A percentile compares a stretch with the other conserved stretches of the same genome.
Evolutionary conservation across 1,139 yeast species (phyloP).

Genomic region (Hyphopichia fennica): DNA sequence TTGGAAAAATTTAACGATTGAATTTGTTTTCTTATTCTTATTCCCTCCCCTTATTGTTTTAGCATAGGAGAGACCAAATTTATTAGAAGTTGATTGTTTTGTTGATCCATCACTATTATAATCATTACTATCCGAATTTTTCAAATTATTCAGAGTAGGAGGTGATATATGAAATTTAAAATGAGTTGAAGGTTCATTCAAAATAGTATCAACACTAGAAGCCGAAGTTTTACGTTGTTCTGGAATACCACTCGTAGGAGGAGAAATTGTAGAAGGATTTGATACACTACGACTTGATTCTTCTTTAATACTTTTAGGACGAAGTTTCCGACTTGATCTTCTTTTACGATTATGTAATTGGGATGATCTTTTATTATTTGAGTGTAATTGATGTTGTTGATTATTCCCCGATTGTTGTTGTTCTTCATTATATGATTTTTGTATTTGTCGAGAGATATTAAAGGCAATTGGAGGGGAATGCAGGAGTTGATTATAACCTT

Average conservation of each 20-base stretch:
- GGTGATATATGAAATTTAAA: background rate
- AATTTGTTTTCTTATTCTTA: slow-evolving; percentile 6
- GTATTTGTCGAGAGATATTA: slow-evolving; percentile 24
- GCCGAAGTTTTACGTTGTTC: slow-evolving; percentile 1
- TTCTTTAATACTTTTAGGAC: slow-evolving; percentile 3
- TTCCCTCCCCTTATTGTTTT: slow-evolving; percentile 13
- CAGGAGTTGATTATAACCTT: background rate
- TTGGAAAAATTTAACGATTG: slow-evolving; percentile 7
- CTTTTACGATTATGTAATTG: background rate
- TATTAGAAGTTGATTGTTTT: background rate
- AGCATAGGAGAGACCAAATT: slow-evolving; percentile 12
- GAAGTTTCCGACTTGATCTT: background rate
- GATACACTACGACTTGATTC: slow-evolving; percentile 1
- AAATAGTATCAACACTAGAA: background rate
- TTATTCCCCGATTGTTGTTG: background rate
- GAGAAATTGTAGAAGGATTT: background rate
- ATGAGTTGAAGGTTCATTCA: background rate
- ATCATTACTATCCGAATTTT: background rate
- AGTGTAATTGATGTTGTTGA: background rate
- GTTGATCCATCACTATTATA: background rate
- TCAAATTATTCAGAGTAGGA: background rate
- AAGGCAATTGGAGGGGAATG: slow-evolving; percentile 38
- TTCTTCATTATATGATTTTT: slow-evolving; percentile 6
- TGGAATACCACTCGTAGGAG: background rate
- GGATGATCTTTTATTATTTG: background rate